A percentile compares a stretch with the other conserved stretches of the same genome.
phyloP scores from a whole-genome alignment of 192 early-diverging fungal genomes.

The Spizellomyces punctatus region DNA sequence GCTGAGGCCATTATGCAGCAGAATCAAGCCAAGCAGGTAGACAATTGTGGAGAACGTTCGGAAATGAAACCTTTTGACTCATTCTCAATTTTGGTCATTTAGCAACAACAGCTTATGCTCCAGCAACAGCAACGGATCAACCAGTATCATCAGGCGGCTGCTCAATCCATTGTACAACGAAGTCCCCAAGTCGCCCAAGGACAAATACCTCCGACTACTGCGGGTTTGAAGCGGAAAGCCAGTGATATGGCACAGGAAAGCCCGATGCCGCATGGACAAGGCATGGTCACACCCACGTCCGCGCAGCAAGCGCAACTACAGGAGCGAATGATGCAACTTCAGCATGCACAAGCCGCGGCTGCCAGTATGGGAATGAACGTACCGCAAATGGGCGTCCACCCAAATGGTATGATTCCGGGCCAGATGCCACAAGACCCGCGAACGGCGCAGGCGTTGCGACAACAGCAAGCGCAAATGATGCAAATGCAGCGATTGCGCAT shows the following conservation, averaged over 20 bases:
- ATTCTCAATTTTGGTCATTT: not conserved
- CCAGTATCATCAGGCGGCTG: not conserved
- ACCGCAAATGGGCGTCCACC: not conserved
- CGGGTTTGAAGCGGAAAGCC: conserved; percentile 1
- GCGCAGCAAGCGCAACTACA: conserved; percentile 1
- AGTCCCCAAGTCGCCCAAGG: not conserved
- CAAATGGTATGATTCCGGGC: not conserved
- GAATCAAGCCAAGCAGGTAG: not conserved
- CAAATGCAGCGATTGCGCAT: not conserved
- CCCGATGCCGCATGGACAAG: not conserved
- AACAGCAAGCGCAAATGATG: not conserved
- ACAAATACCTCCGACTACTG: not conserved
- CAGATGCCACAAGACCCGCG: not conserved
- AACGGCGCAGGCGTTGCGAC: not conserved
- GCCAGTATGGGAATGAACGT: not conserved
- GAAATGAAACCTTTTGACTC: not conserved
- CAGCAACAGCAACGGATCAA: not conserved
- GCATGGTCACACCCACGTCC: not conserved
- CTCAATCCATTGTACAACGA: not conserved
- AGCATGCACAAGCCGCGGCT: not conserved
- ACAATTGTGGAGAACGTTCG: not conserved
- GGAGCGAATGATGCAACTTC: not conserved
- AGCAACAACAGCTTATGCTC: not conserved
- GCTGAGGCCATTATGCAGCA: not conserved
- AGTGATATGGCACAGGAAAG: not conserved